phyloP scores from a whole-genome alignment of 257 asterid species.

The Nicotiana paniculata region DNA sequence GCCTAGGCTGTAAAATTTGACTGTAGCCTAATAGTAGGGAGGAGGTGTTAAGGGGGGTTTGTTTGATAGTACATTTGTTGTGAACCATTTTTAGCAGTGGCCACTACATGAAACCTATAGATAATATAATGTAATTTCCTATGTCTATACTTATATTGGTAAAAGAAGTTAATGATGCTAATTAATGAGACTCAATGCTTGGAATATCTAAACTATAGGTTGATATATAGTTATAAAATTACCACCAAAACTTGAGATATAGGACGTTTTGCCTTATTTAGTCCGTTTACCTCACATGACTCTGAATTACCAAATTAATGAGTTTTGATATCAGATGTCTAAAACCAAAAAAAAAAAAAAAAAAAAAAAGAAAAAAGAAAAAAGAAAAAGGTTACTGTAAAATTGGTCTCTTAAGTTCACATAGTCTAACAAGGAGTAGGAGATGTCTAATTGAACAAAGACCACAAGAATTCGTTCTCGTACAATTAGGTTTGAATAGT shows the following conservation, averaged over 20 bases:
- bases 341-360: too few relatives aligned
- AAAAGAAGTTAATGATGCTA: background rate
- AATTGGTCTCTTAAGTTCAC: too few relatives aligned
- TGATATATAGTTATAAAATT: background rate
- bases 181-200: background rate
- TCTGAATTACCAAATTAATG: too few relatives aligned
- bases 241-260: background rate
- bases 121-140: background rate
- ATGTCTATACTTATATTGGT: background rate
- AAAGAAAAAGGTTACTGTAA: too few relatives aligned
- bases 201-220: background rate
- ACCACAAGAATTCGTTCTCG: background rate
- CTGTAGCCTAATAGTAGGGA: background rate
- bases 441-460: background rate
- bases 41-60: background rate
- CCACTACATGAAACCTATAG: constrained; percentile 2
- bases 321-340: too few relatives aligned
- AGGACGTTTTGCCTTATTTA: too few relatives aligned
- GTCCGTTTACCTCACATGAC: too few relatives aligned
- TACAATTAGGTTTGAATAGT: background rate
- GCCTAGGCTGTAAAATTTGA: constrained; percentile 1
- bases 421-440: background rate
- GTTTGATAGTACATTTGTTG: background rate
- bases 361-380: too few relatives aligned
- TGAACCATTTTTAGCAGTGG: background rate